These are phyloP conservation scores for Eucalyptus camaldulensis DNA, from an alignment of 345 rosid species.

Conservation along the genomic window DNA sequence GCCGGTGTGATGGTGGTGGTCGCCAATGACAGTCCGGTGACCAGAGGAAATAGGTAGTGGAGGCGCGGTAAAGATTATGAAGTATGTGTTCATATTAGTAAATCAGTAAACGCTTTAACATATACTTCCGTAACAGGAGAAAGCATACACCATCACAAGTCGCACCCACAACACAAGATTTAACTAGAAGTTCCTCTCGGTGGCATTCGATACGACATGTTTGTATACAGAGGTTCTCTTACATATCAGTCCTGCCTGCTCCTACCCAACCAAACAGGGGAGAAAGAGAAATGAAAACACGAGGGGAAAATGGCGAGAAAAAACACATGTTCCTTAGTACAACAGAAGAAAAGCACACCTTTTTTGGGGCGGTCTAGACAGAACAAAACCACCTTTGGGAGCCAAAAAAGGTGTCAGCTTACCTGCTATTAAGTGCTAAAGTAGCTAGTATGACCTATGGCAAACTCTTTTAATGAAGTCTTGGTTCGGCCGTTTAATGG, in stretches of 20 bases:
- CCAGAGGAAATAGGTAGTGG: too few species aligned
- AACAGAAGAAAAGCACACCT: too few species aligned
- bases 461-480: background rate
- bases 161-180: background rate
- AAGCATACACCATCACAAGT: background rate
- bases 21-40: too few species aligned
- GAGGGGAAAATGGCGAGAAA: background rate
- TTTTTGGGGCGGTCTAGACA: too few species aligned
- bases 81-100: fast-evolving
- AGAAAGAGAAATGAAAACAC: background rate
- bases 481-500: background rate
- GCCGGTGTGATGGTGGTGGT: too few species aligned
- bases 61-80: too few species aligned
- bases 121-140: background rate
- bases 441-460: background rate
- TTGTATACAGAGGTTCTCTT: background rate
- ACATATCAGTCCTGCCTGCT: background rate
- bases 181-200: background rate
- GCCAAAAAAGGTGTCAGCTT: background rate
- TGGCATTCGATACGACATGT: background rate
- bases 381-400: background rate
- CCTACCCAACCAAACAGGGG: background rate
- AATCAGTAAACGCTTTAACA: fast-evolving
- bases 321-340: background rate
- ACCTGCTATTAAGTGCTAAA: background rate